These are phyloP conservation scores for Capillidium heterosporum DNA, from an alignment of 371 early-diverging fungal species.

Conservation along the genomic window DNA sequence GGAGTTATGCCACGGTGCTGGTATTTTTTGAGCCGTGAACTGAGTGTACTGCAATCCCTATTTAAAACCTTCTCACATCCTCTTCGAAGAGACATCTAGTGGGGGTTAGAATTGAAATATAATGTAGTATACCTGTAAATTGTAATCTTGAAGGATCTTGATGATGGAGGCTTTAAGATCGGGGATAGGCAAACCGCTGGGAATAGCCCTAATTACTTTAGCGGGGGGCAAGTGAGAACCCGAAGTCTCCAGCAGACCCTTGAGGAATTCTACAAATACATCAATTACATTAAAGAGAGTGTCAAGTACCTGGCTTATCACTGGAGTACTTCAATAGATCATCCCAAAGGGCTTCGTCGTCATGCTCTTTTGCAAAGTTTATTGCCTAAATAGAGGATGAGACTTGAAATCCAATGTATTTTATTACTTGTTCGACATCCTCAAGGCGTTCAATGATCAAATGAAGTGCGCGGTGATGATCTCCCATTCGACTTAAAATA, in stretches of 20 bases:
- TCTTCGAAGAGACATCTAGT: constrained; percentile 36
- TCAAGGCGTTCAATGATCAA: constrained; percentile 74
- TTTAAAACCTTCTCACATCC: constrained; percentile 75
- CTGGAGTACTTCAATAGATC: constrained; percentile 71
- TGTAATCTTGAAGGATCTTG: constrained; percentile 73
- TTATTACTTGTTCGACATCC: constrained; percentile 63
- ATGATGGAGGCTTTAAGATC: constrained; percentile 61
- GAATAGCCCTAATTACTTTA: constrained; percentile 57
- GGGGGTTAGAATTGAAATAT: background rate
- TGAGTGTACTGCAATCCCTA: constrained; percentile 60
- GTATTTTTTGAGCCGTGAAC: constrained; percentile 44
- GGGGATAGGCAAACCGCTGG: constrained; percentile 55
- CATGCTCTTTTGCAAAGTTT: constrained; percentile 91
- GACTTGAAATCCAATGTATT: background rate
- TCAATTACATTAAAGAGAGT: background rate
- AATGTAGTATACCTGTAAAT: constrained; percentile 44
- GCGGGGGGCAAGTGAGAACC: constrained; percentile 73
- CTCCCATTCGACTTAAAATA: constrained; percentile 90
- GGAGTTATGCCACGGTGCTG: constrained; percentile 45
- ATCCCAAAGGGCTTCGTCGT: constrained; percentile 88
- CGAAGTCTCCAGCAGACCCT: constrained; percentile 72
- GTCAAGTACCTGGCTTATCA: constrained; percentile 56
- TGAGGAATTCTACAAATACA: constrained; percentile 47
- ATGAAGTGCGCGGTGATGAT: constrained; percentile 76
- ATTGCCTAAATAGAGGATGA: constrained; percentile 53